Conservation (phyloP, 192 early-diverging fungal genomes). For the Glomus cerebriforme region DNA sequence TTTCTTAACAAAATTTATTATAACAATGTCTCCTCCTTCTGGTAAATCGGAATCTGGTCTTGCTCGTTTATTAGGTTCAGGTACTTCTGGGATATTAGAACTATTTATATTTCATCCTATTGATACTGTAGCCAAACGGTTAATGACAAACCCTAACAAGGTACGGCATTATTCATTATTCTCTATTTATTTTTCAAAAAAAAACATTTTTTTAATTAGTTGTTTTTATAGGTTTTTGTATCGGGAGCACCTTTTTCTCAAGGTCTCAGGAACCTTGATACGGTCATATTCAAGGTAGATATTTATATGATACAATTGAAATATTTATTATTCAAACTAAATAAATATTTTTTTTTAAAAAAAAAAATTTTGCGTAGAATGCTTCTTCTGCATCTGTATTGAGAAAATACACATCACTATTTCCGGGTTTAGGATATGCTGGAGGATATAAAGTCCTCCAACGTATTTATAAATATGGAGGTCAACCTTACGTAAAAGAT, state of each 20-base stretch:
- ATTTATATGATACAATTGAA: background rate
- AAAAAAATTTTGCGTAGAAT: constrained; percentile 57
- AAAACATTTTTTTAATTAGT: background rate
- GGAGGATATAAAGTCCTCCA: constrained; percentile 98
- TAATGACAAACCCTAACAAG: constrained; percentile 92
- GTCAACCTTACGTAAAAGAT: constrained; percentile 95
- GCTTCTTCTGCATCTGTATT: constrained; percentile 72
- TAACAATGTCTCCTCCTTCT: constrained; percentile 51
- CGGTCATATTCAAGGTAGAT: constrained; percentile 86
- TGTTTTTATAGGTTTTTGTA: constrained; percentile 60
- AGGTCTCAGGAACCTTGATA: constrained; percentile 71
- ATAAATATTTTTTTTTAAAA: background rate
- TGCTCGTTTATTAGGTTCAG: constrained; percentile 89
- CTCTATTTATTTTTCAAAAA: background rate
- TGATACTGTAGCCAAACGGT: constrained; percentile 96
- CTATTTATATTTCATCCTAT: constrained; percentile 97
- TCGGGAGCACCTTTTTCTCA: constrained; percentile 64
- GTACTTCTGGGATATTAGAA: constrained; percentile 90
- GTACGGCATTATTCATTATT: constrained; percentile 43
- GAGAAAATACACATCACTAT: constrained; percentile 89
- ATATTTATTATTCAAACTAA: background rate
- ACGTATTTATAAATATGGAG: constrained; percentile 98
- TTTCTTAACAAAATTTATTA: background rate
- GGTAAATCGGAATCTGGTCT: constrained; percentile 82
- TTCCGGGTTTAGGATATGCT: constrained; percentile 97